Evolutionary conservation across 371 early-diverging fungal species (phyloP).

Genomic region (Blastocladiella emersonii): DNA sequence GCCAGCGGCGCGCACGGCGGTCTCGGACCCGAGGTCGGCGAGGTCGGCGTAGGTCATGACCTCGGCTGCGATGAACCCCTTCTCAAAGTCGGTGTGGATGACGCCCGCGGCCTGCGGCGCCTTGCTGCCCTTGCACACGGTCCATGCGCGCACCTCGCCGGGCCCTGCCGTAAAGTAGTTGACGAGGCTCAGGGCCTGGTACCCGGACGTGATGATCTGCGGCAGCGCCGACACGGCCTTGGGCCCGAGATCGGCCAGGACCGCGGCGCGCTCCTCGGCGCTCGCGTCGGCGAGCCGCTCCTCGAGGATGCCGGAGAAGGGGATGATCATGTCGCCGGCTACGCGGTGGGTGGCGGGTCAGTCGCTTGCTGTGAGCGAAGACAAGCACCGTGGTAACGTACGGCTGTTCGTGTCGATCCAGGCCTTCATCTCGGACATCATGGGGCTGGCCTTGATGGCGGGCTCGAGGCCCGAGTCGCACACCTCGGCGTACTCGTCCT

Average conservation of each 20-base stretch:
- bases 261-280: slow-evolving; percentile 7
- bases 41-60: slow-evolving; percentile 81
- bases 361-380: background rate
- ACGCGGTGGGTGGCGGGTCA: too few species aligned
- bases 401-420: slow-evolving; percentile 77
- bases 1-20: slow-evolving; percentile 86
- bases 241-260: slow-evolving; percentile 28
- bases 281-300: slow-evolving; percentile 19
- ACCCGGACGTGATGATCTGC: slow-evolving; percentile 87
- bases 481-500: slow-evolving; percentile 91
- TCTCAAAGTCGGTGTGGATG: slow-evolving; percentile 77
- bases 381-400: slow-evolving; percentile 6
- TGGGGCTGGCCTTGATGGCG: slow-evolving; percentile 89
- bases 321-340: slow-evolving; percentile 73
- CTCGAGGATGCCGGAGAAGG: slow-evolving; percentile 79
- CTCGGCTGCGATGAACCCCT: slow-evolving; percentile 97
- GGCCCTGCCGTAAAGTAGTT: slow-evolving; percentile 97
- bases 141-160: slow-evolving; percentile 93
- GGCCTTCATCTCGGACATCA: slow-evolving; percentile 69
- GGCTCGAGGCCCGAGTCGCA: slow-evolving; percentile 95
- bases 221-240: slow-evolving; percentile 49
- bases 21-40: slow-evolving; percentile 62
- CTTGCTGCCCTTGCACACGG: slow-evolving; percentile 72
- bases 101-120: slow-evolving; percentile 96
- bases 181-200: slow-evolving; percentile 73